Evolutionary conservation across 352 stramenopile species (phyloP).

Genomic region (Pythium rhizo-oryzae): DNA sequence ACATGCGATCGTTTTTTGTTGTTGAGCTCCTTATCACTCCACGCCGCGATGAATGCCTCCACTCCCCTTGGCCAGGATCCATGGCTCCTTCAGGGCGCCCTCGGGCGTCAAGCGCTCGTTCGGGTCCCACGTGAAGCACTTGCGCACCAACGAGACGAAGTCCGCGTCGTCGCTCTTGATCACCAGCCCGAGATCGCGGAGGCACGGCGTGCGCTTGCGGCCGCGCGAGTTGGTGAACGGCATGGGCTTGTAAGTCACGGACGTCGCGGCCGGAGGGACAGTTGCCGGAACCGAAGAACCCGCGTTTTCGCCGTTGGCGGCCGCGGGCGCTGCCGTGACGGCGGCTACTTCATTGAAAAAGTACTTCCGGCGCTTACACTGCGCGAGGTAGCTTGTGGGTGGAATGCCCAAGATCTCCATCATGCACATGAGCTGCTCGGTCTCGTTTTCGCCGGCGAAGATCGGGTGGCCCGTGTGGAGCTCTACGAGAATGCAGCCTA

Average conservation of each 20-base stretch:
- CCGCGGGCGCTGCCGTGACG: background rate
- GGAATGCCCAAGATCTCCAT: conserved; percentile 77
- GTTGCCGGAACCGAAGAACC: background rate
- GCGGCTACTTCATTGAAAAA: conserved; percentile 58
- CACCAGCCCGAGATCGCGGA: conserved; percentile 37
- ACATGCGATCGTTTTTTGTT: background rate
- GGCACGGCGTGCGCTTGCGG: conserved; percentile 43
- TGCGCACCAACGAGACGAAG: conserved; percentile 64
- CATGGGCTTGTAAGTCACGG: conserved; percentile 40
- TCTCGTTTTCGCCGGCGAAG: conserved; percentile 86
- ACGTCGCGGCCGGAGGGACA: background rate
- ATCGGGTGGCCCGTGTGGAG: conserved; percentile 79
- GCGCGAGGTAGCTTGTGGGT: conserved; percentile 41
- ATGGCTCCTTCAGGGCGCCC: conserved; percentile 61
- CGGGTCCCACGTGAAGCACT: conserved; percentile 75
- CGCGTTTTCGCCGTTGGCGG: background rate
- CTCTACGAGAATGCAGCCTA: conserved; percentile 88
- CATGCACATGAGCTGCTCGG: conserved; percentile 87
- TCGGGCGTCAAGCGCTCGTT: conserved; percentile 56
- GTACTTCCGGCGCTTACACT: conserved; percentile 57
- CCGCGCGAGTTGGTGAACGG: conserved; percentile 68
- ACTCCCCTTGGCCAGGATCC: conserved; percentile 33
- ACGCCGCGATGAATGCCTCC: background rate
- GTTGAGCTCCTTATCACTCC: conserved; percentile 1
- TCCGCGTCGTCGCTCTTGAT: conserved; percentile 51